These are phyloP conservation scores for Trichoderma sp. DNA, from an alignment of 2,329 filamentous ascomycete species.

Conservation along the genomic window DNA sequence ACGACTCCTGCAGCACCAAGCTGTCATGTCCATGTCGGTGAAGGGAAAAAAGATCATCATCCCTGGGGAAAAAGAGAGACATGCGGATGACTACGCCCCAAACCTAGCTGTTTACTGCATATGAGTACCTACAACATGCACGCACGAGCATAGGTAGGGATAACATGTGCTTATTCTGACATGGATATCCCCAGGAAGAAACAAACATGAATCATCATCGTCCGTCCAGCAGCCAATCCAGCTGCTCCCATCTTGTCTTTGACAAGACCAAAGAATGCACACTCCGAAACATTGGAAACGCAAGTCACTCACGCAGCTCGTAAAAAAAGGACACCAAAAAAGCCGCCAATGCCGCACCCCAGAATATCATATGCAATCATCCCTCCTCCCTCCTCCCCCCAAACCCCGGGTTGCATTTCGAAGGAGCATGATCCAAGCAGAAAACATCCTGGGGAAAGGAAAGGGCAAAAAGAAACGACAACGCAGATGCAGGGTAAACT, in stretches of 20 bases:
- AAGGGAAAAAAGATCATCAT: not conserved
- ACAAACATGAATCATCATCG: not conserved
- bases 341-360: constrained; percentile 14
- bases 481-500: not conserved
- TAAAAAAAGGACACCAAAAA: not conserved
- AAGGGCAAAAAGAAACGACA: not conserved
- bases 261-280: not conserved
- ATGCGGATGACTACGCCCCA: not conserved
- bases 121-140: no score
- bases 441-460: not conserved
- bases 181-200: not conserved
- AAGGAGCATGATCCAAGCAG: constrained; percentile 7
- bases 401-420: not conserved
- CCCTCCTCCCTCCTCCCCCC: no score
- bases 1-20: not conserved
- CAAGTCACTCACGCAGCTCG: constrained; percentile 5
- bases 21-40: constrained; percentile 6
- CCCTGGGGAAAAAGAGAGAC: not conserved
- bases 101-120: not conserved
- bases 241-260: not conserved
- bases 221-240: not conserved
- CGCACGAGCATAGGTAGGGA: not conserved
- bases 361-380: constrained; percentile 7
- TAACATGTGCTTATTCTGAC: not conserved
- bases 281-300: not conserved